Evolutionary conservation across 2,329 filamentous ascomycete genomes (phyloP), one percentile per base, ranked within the genome.

Genomic region (Aspergillus sojae): DNA sequence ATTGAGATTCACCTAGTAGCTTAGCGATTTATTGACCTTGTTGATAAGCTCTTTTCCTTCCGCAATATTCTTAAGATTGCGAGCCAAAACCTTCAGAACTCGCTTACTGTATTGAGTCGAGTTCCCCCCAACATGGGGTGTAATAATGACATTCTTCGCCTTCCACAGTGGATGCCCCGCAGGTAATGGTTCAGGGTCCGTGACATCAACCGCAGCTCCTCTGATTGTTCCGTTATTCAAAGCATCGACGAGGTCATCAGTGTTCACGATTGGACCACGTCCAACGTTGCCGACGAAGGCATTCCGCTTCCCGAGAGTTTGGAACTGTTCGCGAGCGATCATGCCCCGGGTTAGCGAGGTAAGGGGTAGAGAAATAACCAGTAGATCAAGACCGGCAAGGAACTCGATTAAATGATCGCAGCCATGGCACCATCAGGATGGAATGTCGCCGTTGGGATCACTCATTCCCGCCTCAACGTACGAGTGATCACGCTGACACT

Each of bases 141-240:
- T 58, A 43, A 62, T 53, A 39, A 62, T 53, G 16, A 48, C 60
- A 55, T 59, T 59, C 19, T 41, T 62, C 14, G 53, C 58, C 14
- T 41, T 45, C 55, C 48, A 50, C 16, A 56, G 32, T n/a, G 21
- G 23, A 53, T 54, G 46, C 30, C 32, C 32, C 12, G 43, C 55
- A 16, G 46, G 36, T 26, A 62, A 6, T 36, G 60, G 55, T 30
- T 62, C 56, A 5, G 60, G 60, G 5, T 48, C 36, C 1, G 55
- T 58, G 12, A 58, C 55, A 30, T 58, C 34, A 30, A 62, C n/a
- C 5, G 56, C 60, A 14, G 56, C 48, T 5, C 55, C 60, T 39
- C 56, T 23, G 14, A 58, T 62, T 16, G 26, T 34, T 19, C 45
- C 28, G 32, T 23, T 48, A 46, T 62, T 56, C 4, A 62, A 36